These are phyloP conservation scores for Capsicum chinense DNA, from an alignment of 257 asterid genomes.

Conservation along the genomic window DNA sequence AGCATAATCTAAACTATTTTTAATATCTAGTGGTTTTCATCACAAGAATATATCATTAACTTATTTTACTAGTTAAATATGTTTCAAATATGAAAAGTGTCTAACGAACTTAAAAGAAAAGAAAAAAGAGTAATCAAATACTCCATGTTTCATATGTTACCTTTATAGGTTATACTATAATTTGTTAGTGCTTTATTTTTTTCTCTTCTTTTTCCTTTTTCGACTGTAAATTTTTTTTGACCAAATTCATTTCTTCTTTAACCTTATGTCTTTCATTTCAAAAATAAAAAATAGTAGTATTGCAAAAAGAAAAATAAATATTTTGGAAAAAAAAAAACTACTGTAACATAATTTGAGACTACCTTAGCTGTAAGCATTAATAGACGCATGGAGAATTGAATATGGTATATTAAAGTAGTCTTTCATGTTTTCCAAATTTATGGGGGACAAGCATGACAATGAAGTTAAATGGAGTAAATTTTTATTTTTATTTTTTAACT, in stretches of 20 bases:
- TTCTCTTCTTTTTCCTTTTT: neutral
- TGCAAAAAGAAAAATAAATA: neutral
- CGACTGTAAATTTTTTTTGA: neutral
- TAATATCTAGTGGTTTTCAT: no score
- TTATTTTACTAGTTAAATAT: neutral
- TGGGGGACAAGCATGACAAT: neutral
- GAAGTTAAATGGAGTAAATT: neutral
- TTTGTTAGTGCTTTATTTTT: neutral
- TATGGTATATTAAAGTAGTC: slow-evolving; percentile 28
- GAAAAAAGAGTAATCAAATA: neutral
- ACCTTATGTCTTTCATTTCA: slow-evolving; percentile 19
- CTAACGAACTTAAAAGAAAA: neutral
- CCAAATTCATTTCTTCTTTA: slow-evolving; percentile 17
- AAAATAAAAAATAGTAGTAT: neutral
- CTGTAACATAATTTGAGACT: neutral
- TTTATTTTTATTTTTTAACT: no score
- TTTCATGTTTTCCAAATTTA: slow-evolving; percentile 16
- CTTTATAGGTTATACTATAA: neutral
- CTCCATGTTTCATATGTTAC: neutral
- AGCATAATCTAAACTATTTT: neutral
- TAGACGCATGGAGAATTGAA: slow-evolving; percentile 32
- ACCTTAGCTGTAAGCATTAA: slow-evolving; percentile 32
- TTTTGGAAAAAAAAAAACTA: neutral
- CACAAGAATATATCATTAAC: neutral
- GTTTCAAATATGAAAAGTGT: neutral